phyloP scores from a whole-genome alignment of 2,329 filamentous ascomycete genomes.

The Zasmidium cellare region DNA sequence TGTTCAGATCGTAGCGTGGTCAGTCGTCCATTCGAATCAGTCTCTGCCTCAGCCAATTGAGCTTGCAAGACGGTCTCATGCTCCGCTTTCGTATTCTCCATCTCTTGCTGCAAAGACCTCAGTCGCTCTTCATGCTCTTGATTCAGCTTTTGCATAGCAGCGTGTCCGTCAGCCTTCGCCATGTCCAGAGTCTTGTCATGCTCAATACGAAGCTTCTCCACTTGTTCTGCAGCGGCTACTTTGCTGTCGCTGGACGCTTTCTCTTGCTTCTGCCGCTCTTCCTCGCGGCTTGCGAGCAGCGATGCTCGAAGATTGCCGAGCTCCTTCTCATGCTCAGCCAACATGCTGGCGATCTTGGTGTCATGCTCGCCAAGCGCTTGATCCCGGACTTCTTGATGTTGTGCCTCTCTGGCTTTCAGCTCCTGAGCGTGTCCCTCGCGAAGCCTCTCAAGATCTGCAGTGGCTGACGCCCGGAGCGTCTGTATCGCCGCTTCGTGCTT shows the following conservation, averaged over 20 bases:
- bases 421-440: constrained; percentile 11
- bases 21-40: constrained; percentile 8
- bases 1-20: constrained; percentile 13
- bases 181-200: not conserved
- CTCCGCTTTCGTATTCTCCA: constrained; percentile 9
- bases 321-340: constrained; percentile 4
- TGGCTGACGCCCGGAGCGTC: not conserved
- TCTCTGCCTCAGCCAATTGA: constrained; percentile 18
- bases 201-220: constrained; percentile 13
- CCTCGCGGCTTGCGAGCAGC: not conserved
- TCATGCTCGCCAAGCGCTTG: not conserved
- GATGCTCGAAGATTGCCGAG: not conserved
- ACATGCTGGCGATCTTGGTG: not conserved
- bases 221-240: constrained; percentile 7
- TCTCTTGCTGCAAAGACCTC: constrained; percentile 7
- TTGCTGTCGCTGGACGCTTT: constrained; percentile 1
- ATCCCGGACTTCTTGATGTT: constrained; percentile 3
- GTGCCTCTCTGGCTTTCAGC: constrained; percentile 1
- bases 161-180: constrained; percentile 11
- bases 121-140: constrained; percentile 9
- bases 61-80: constrained; percentile 7
- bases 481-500: constrained; percentile 10
- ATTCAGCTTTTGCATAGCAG: constrained; percentile 2
- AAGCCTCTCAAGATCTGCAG: constrained; percentile 12
- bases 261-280: constrained; percentile 14